Conservation (phyloP, 208 protist genomes). For the Angomonas ambiguus region DNA sequence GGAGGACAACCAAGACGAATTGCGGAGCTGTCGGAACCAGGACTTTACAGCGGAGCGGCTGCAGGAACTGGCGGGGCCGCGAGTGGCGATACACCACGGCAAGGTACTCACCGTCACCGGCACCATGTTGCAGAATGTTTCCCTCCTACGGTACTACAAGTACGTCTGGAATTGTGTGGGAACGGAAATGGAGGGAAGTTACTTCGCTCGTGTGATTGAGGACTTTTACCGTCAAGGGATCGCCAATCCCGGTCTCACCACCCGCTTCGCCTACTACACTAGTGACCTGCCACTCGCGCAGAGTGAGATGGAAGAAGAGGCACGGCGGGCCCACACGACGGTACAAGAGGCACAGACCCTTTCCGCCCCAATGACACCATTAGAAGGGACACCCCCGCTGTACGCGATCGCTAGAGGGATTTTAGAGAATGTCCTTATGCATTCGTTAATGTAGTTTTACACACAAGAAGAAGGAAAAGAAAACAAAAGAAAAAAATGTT, state of each 20-base stretch:
- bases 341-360: constrained; percentile 26
- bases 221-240: constrained; percentile 81
- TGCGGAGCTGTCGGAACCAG: constrained; percentile 79
- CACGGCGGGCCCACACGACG: constrained; percentile 14
- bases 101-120: constrained; percentile 82
- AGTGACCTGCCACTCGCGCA: constrained; percentile 76
- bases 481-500: too few relatives aligned
- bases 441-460: background rate
- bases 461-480: too few relatives aligned
- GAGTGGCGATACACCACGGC: constrained; percentile 54
- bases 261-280: constrained; percentile 87
- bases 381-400: constrained; percentile 79
- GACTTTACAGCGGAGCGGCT: constrained; percentile 51
- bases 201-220: constrained; percentile 84
- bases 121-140: constrained; percentile 84
- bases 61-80: constrained; percentile 46
- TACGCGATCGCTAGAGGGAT: constrained; percentile 85
- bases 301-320: constrained; percentile 44
- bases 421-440: constrained; percentile 36
- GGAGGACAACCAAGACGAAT: constrained; percentile 80
- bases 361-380: constrained; percentile 65
- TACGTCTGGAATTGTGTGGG: constrained; percentile 78
- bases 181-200: constrained; percentile 87
- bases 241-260: constrained; percentile 41
- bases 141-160: constrained; percentile 79